phyloP scores from a whole-genome alignment of 257 asterid genomes.

The Fraxinus quadrangulata region DNA sequence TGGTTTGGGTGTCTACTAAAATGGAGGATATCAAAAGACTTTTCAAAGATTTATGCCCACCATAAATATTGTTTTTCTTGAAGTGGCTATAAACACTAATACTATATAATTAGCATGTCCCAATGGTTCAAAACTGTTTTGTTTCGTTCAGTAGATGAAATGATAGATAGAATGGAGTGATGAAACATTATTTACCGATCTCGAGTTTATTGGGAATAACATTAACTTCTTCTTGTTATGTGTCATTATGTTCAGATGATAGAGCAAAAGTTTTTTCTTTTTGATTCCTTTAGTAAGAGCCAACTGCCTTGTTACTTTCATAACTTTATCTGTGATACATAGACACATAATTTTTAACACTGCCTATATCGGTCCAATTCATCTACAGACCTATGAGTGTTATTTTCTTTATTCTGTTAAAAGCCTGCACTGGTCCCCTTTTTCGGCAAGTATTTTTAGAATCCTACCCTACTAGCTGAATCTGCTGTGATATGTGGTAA shows the following conservation, averaged over 20 bases:
- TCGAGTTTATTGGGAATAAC: background rate
- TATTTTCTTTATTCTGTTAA: background rate
- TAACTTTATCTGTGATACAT: background rate
- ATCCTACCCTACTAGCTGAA: background rate
- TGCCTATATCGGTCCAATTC: background rate
- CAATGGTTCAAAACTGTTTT: background rate
- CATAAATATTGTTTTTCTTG: background rate
- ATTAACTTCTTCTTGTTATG: background rate
- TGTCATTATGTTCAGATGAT: background rate
- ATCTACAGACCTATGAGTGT: background rate
- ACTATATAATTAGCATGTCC: background rate
- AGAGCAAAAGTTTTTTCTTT: background rate
- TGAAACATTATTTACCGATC: background rate
- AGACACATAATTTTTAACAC: background rate
- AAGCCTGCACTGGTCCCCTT: background rate
- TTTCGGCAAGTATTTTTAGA: background rate
- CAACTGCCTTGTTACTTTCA: background rate
- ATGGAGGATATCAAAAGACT: background rate
- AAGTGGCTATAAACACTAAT: background rate
- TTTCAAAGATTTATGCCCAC: background rate
- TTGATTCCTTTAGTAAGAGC: background rate
- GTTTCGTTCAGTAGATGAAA: background rate
- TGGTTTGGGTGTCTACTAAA: background rate
- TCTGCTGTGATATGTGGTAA: background rate
- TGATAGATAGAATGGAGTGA: background rate